Conservation (phyloP, 139 green algal species). For the Microglena sp. region DNA sequence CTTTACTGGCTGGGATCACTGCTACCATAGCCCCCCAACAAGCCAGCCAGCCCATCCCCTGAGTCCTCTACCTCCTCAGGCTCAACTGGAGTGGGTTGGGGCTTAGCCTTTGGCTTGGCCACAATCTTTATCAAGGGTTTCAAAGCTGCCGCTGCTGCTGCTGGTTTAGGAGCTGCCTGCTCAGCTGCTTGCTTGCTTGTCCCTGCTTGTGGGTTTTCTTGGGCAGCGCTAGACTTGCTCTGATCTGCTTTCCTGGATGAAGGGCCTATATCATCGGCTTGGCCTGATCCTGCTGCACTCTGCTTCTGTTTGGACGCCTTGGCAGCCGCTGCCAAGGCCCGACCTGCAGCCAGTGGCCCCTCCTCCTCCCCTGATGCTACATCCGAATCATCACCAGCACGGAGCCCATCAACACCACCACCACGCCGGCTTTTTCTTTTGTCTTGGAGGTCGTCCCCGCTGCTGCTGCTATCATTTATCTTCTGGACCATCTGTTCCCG, state of each 20-base stretch:
- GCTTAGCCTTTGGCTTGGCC: constrained; percentile 16
- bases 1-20: no score
- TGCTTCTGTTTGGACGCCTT: not conserved
- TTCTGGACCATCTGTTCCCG: constrained; percentile 26
- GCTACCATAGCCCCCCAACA: constrained; percentile 28
- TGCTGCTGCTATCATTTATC: no score
- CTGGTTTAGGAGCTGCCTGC: no score
- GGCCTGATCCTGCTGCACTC: not conserved
- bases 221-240: not conserved
- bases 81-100: not conserved
- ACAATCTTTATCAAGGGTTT: constrained; percentile 19
- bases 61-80: not conserved
- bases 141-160: not conserved
- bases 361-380: not conserved
- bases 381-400: not conserved
- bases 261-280: not conserved
- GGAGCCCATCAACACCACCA: not conserved
- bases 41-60: constrained; percentile 8
- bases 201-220: no score
- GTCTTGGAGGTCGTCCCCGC: constrained; percentile 5
- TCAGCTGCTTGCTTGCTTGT: no score
- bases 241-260: not conserved
- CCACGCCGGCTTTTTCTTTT: no score
- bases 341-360: not conserved
- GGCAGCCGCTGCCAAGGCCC: not conserved